Conservation (phyloP, 352 stramenopile genomes). For the Globisporangium viniferum region DNA sequence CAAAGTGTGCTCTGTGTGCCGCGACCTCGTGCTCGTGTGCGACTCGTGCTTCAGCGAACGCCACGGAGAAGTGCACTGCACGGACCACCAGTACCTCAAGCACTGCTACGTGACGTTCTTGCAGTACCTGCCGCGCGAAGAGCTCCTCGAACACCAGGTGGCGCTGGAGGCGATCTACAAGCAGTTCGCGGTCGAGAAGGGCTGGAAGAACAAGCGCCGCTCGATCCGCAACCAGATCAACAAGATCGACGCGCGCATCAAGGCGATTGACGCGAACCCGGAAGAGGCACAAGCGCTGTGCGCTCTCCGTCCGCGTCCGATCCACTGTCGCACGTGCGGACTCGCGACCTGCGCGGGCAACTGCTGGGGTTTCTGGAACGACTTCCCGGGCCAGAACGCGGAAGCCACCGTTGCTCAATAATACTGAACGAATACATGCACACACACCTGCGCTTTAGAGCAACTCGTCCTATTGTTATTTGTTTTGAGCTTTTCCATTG, state of each 20-base stretch:
- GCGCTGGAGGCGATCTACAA: constrained; percentile 52
- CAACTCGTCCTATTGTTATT: not conserved
- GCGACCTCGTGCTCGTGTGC: constrained; percentile 68
- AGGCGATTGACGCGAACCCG: constrained; percentile 37
- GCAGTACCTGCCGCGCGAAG: constrained; percentile 48
- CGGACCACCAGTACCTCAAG: constrained; percentile 70
- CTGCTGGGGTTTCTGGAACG: constrained; percentile 78
- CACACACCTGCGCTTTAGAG: not conserved
- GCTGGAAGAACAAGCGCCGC: constrained; percentile 68
- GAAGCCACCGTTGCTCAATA: constrained; percentile 6
- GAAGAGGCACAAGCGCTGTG: constrained; percentile 30
- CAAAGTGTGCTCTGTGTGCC: constrained; percentile 71
- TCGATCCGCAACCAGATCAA: constrained; percentile 68
- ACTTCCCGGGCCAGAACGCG: constrained; percentile 21
- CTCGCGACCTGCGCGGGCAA: constrained; percentile 51
- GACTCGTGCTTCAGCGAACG: constrained; percentile 54
- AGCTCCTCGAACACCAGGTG: constrained; percentile 42
- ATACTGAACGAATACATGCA: not conserved
- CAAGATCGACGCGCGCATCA: constrained; percentile 51
- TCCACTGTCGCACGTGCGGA: constrained; percentile 70
- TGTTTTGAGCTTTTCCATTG: not conserved
- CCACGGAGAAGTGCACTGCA: constrained; percentile 69
- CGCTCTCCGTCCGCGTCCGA: constrained; percentile 32
- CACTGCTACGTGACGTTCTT: constrained; percentile 70
- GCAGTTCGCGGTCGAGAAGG: constrained; percentile 44